Evolutionary conservation across 2,329 filamentous ascomycete genomes (phyloP), one percentile per base, ranked within the genome.

Genomic region (Mycosphaerella arachidis): DNA sequence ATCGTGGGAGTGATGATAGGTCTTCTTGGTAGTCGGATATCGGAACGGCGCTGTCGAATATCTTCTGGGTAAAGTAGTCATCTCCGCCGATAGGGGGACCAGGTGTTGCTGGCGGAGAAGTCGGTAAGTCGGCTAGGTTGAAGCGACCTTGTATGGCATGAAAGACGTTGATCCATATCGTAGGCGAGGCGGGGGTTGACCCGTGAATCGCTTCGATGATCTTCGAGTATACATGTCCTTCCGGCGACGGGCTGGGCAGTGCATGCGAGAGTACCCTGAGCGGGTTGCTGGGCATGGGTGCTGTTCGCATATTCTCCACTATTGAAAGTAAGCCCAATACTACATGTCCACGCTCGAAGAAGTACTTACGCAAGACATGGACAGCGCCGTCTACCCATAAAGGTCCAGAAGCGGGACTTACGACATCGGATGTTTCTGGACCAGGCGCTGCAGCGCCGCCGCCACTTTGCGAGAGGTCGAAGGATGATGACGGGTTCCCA

Each of bases 131-230:
- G 20, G 80, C 79, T 37, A 87, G 77, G 57, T 81, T 86, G 73
- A 86, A 86, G 55, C 82, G 81, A 45, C 83, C 82, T 9, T 84
- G 84, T 1, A 86, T 82, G 0, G 84, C 85, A 67, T 87, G 84
- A 56, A 84, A 85, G 53, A 87, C 81, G 60, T 85, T 86, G 72
- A 87, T 85, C 76, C 84, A 87, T 2, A 80, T 79, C 0, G 80
- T 83, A 13, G 79, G 77, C 53, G 76, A 78, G 3, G 76, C 70
- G 27, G 80, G 77, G 12, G 82, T 79, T 24, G 77, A 77, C 40
- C 79, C 75, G 68, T 86, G 83, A 1, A 87, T 79, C 4, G 78
- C 77, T 58, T 80, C 76, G 57, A 87, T 81, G 31, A 87, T 75
- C 18, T 77, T 75, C 29, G 77, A 77, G 65, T 85, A 86, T 29